Conservation (phyloP, 1,139 yeast genomes). For the Debaryomyces subglobosus region DNA sequence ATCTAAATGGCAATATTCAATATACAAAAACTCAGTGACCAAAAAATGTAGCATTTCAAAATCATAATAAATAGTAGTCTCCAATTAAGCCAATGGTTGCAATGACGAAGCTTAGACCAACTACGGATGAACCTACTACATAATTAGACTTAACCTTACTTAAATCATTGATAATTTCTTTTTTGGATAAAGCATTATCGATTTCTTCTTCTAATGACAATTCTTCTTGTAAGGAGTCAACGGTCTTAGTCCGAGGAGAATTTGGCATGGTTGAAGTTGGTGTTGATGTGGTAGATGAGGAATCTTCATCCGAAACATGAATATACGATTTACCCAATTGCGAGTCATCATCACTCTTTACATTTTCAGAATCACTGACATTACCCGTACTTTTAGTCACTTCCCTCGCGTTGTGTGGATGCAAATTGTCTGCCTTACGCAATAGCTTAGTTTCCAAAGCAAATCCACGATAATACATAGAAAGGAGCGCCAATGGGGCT, state of each 20-base stretch:
- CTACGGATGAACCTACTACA: conserved; percentile 38
- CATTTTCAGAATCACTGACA: conserved; percentile 12
- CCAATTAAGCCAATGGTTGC: conserved; percentile 54
- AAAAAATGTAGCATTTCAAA: background rate
- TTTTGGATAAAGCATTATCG: conserved; percentile 42
- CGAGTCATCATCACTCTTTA: conserved; percentile 31
- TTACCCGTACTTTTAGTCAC: background rate
- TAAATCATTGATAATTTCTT: conserved; percentile 39
- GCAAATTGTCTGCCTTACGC: conserved; percentile 5
- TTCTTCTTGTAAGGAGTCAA: conserved; percentile 19
- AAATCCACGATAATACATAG: conserved; percentile 26
- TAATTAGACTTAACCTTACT: conserved; percentile 33
- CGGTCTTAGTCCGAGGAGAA: conserved; percentile 30
- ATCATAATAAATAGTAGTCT: conserved; percentile 31
- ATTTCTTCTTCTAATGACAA: conserved; percentile 44
- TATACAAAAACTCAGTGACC: background rate
- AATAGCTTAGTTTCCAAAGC: conserved; percentile 21
- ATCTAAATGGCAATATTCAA: background rate
- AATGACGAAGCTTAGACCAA: conserved; percentile 46
- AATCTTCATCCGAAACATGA: conserved; percentile 51
- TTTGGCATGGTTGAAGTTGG: conserved; percentile 34
- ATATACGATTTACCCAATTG: conserved; percentile 54
- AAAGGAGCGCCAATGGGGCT: conserved; percentile 39
- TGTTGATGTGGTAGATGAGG: conserved; percentile 30
- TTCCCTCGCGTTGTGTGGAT: background rate